Base-by-base conservation (phyloP, 148 eudicot genomes). In the Chenopodium formosanum region DNA sequence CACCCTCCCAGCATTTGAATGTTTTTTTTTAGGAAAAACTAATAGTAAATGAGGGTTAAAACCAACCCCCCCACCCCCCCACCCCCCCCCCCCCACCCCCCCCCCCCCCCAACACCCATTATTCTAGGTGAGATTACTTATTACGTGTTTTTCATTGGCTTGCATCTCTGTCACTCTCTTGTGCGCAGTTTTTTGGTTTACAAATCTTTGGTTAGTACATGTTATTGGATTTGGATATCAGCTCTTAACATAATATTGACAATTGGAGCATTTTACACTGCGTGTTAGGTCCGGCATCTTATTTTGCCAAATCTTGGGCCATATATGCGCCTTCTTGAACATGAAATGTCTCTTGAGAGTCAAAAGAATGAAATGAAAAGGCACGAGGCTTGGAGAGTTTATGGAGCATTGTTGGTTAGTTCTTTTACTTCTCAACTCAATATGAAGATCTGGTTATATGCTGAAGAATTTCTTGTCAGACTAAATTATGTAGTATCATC, bases 301-400 rank as follows among this genome's bases (percentile, higher is more conserved):
- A 84, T 91, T 79, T 79, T 92, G 79, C 97, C 97, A 81, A 92
- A 92, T 86, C 88, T 92, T 60, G 91, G 87, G 83, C 84, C 91
- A 29, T 92, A 91, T 60, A 77, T 92, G 83, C 83, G 83, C 63
- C 91, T 92, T 78, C 97, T 92, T 78, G 97, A 91, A 80, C 89
- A 90, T 63, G 97, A 92, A 86, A 88, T 92, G 91, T 89, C 86
- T 80, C 88, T 88, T 17, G 90, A 89, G 77, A 86, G 82, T 65
- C 92, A 88, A 84, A 92, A 88, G 85, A 91, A 91, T 80, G 94
- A 89, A 83, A 86, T 89, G 86, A 92, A 91, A 73, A 87, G 97
- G 85, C 87, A 86, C 67, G 97, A 92, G 88, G 92, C 97, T 74
- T 92, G 94, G 92, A 91, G 91, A 81, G 91, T 91, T 23, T 91